Base-by-base conservation (phyloP, 768 basidiomycete genomes). In the Mycena haematopus region DNA sequence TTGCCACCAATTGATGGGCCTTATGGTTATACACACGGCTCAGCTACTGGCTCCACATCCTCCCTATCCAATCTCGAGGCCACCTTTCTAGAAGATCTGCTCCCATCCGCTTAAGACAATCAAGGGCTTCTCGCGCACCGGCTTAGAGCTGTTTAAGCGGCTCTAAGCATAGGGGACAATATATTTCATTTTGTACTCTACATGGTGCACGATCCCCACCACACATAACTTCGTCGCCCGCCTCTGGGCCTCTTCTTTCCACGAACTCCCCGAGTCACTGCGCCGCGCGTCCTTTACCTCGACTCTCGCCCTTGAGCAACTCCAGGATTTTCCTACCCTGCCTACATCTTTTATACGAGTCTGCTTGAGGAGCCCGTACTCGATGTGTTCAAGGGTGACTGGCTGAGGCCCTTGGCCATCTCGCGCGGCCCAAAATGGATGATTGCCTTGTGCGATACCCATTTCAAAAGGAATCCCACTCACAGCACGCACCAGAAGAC, bases 391-490 rank as follows among this genome's bases (percentile, higher is more conserved):
- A 87, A 89, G 61, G 79, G 85, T 2, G 88, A 89, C 19, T 99
- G 97, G 97, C 85, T 99, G 97, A 99, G 74, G 94, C 95, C 6
- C 87, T 99, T 17, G 97, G 97, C 24, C 96, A 99, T 75, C 83
- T 99, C 31, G 95, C 97, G 0, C 83, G 96, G 33, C 99, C 98
- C 74, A 86, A 92, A 52, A 96, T 97, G 92, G 90, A 90, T 1
- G 19, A 92, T 93, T n/a, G 89, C 31, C 87, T 5, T 95, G 82
- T 81, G 83, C 27, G 80, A 77, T 35, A 71, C 81, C 4, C 76
- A 79, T 19, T 71, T 75, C n/a, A n/a, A n/a, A n/a, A 5, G 78
- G 80, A 2, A 54, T 68, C 15, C 73, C 79, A 0, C 80, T 92
- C 42, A 89, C 88, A 0, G 65, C 79, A 4, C 29, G 29, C 29